These are phyloP conservation scores for Phytopythium cucurbitacearum DNA, from an alignment of 352 stramenopile genomes.

Conservation along the genomic window DNA sequence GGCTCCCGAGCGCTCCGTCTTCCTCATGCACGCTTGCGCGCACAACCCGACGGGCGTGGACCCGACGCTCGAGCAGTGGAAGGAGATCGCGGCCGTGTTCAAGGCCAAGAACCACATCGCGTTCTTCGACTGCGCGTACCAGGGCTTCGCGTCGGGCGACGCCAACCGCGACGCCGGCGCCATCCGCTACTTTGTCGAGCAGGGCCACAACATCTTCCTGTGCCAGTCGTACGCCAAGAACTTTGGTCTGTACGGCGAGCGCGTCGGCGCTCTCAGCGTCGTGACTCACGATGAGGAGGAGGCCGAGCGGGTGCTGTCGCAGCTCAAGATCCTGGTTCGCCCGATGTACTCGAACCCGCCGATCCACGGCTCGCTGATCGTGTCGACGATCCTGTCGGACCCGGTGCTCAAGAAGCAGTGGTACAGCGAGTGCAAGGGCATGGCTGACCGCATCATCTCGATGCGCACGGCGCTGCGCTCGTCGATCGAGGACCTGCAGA, in stretches of 20 bases:
- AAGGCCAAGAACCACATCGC: slow-evolving; percentile 95
- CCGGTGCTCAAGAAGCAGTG: slow-evolving; percentile 91
- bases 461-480: slow-evolving; percentile 89
- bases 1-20: slow-evolving; percentile 91
- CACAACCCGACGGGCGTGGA: slow-evolving; percentile 99
- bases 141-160: slow-evolving; percentile 98
- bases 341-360: slow-evolving; percentile 99
- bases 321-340: slow-evolving; percentile 99
- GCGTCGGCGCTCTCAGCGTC: slow-evolving; percentile 95
- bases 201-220: slow-evolving; percentile 96
- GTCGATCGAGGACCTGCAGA: slow-evolving; percentile 78
- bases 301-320: slow-evolving; percentile 92
- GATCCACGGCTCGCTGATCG: slow-evolving; percentile 97
- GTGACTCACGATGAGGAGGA: slow-evolving; percentile 94
- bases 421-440: slow-evolving; percentile 94
- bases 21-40: slow-evolving; percentile 98
- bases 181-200: slow-evolving; percentile 97
- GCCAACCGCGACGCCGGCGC: slow-evolving; percentile 93
- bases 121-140: slow-evolving; percentile 99
- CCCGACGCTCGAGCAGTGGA: slow-evolving; percentile 97
- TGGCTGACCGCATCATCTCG: slow-evolving; percentile 94
- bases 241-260: slow-evolving; percentile 99
- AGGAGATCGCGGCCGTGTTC: slow-evolving; percentile 93
- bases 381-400: slow-evolving; percentile 95
- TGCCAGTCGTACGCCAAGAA: slow-evolving; percentile 99